Evolutionary conservation across 495 filamentous ascomycete species (phyloP).

Genomic region (Aspergillus wentii): DNA sequence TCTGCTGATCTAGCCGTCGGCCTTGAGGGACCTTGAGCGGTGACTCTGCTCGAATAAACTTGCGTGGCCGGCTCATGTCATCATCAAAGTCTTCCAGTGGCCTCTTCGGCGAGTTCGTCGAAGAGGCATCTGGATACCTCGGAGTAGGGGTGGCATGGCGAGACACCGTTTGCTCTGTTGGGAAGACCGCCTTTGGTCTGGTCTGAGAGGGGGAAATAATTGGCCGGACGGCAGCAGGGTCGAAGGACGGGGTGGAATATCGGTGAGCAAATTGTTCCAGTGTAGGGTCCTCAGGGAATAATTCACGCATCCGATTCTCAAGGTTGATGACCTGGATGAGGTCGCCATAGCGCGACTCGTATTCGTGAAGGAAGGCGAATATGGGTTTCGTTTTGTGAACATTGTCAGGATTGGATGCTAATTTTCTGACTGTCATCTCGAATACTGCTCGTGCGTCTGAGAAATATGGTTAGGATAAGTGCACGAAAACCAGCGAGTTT

Average conservation of each 20-base stretch:
- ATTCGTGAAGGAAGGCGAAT: slow-evolving; percentile 86
- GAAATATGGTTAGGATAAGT: slow-evolving; percentile 19
- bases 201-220: slow-evolving; percentile 80
- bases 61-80: slow-evolving; percentile 67
- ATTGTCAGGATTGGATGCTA: slow-evolving; percentile 67
- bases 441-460: slow-evolving; percentile 93
- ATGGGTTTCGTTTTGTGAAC: slow-evolving; percentile 74
- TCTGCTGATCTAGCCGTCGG: slow-evolving; percentile 75
- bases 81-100: slow-evolving; percentile 70
- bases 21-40: slow-evolving; percentile 83
- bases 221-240: slow-evolving; percentile 73
- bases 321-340: slow-evolving; percentile 81
- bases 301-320: slow-evolving; percentile 85
- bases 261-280: slow-evolving; percentile 70
- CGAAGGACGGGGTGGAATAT: slow-evolving; percentile 61
- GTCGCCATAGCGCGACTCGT: slow-evolving; percentile 92
- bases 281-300: slow-evolving; percentile 82
- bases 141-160: slow-evolving; percentile 52
- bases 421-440: slow-evolving; percentile 79
- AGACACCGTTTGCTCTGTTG: slow-evolving; percentile 28
- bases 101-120: slow-evolving; percentile 73
- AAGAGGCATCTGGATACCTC: slow-evolving; percentile 40
- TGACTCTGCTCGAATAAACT: slow-evolving; percentile 75
- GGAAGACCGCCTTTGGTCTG: slow-evolving; percentile 47
- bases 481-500: background rate